Conservation (phyloP, 768 basidiomycete species). For the Lenzites betulinus region DNA sequence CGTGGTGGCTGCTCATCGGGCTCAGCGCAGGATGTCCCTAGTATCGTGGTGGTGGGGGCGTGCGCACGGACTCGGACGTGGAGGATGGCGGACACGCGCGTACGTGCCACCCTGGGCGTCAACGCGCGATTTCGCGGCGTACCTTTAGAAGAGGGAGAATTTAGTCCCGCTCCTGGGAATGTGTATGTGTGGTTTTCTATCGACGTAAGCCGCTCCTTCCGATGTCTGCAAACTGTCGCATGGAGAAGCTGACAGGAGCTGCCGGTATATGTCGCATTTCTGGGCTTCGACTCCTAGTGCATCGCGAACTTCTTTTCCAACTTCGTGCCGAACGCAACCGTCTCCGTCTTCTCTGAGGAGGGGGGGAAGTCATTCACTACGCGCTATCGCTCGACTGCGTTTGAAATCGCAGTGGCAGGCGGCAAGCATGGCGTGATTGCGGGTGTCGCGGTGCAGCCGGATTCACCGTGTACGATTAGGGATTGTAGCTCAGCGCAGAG, state of each 20-base stretch:
- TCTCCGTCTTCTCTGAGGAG: slow-evolving; percentile 46
- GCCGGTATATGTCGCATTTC: slow-evolving; percentile 44
- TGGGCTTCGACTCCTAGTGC: slow-evolving; percentile 48
- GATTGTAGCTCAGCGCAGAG: no score
- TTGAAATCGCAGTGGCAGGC: slow-evolving; percentile 46
- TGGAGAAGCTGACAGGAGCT: slow-evolving; percentile 18
- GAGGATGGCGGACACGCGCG: slow-evolving; percentile 46
- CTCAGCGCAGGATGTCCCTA: slow-evolving; percentile 45
- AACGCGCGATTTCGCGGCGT: slow-evolving; percentile 51
- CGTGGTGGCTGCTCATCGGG: slow-evolving; percentile 51
- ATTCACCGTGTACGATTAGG: no score
- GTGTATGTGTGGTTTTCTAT: slow-evolving; percentile 91
- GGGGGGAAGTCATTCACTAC: slow-evolving; percentile 51
- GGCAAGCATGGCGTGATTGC: slow-evolving; percentile 33
- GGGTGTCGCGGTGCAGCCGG: no score
- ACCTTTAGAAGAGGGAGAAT: slow-evolving; percentile 79
- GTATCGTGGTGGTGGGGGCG: slow-evolving; percentile 40
- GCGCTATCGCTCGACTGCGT: slow-evolving; percentile 45
- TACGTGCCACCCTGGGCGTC: slow-evolving; percentile 45
- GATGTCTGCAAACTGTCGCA: background rate
- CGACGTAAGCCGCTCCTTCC: slow-evolving; percentile 50
- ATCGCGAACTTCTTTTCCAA: slow-evolving; percentile 46
- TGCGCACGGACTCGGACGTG: slow-evolving; percentile 57
- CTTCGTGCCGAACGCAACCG: slow-evolving; percentile 47
- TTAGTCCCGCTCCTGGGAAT: slow-evolving; percentile 78